Evolutionary conservation across 2,329 filamentous ascomycete species (phyloP), one percentile per base, ranked within the genome.

Genomic region (Hansfordia pulvinata): DNA sequence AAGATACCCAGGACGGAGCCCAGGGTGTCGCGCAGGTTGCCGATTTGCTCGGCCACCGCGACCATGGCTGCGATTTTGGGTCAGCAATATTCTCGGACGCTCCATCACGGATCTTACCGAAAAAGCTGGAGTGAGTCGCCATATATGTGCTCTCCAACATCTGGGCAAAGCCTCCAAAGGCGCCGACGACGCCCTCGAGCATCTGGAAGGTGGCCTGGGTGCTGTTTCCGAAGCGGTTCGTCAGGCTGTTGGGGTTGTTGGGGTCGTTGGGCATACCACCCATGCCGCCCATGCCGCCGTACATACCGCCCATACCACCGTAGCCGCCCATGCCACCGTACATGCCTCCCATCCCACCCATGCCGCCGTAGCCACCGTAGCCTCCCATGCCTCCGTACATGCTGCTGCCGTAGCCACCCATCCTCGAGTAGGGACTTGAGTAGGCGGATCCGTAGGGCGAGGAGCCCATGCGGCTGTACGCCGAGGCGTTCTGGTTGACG

Each of bases 121-220:
- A 98, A 55, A 98, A 98, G 28, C 84, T 93, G 5, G 86, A 94
- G 54, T 98, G 90, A 1, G 90, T 98, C 17, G 92, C 90, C 92
- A 98, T 98, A 45, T 94, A 98, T 8, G 90, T 96, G 61, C 90
- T 96, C 58, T 98, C 90, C 16, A 98, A 67, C 90, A 98, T 98
- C 60, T 98, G 90, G 9, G 92, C 84, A 49, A 98, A 96, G 1
- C 92, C 90, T 12, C 86, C 86, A 60, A 98, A 98, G 3, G 90
- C 86, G 14, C 84, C 83, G 10, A 98, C 90, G 31, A 98, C 81
- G 41, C 86, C 90, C 58, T 98, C 90, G 27, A 98, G 84, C 67
- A 98, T 84, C 62, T 96, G 90, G 48, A 98, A 98, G 0, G 90
- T 98, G 8, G 88, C 83, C 42, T 90, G 82, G 0, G 92, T 98